phyloP scores from a whole-genome alignment of 1,139 yeast genomes.

The Lodderomyces pseudojiufengensis region DNA sequence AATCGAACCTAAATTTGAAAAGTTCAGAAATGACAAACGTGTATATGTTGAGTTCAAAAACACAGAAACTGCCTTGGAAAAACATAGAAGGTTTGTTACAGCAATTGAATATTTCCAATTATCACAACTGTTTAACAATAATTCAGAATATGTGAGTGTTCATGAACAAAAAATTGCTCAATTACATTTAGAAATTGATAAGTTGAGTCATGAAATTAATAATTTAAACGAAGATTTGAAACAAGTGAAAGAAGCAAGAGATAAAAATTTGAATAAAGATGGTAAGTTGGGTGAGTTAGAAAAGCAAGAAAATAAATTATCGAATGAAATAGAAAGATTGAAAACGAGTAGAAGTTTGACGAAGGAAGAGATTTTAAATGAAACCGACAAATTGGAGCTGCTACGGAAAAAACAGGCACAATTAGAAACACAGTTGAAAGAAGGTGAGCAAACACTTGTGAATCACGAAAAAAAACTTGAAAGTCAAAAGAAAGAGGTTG shows the following conservation, averaged over 20 bases:
- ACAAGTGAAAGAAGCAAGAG: constrained; percentile 51
- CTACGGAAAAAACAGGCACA: constrained; percentile 16
- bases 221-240: constrained; percentile 62
- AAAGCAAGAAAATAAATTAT: constrained; percentile 48
- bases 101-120: constrained; percentile 67
- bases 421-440: constrained; percentile 25
- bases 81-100: constrained; percentile 64
- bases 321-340: constrained; percentile 67
- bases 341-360: constrained; percentile 61
- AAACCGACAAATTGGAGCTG: constrained; percentile 16
- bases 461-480: constrained; percentile 37
- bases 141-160: constrained; percentile 35
- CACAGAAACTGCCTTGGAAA: constrained; percentile 76
- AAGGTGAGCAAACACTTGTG: constrained; percentile 24
- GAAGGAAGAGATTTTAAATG: constrained; percentile 52
- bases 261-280: constrained; percentile 59
- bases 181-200: constrained; percentile 37
- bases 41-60: constrained; percentile 83
- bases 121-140: constrained; percentile 39
- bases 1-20: constrained; percentile 88
- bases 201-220: constrained; percentile 51
- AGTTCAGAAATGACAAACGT: constrained; percentile 76
- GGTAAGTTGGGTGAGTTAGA: constrained; percentile 63
- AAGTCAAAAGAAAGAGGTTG: constrained; percentile 40
- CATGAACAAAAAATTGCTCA: constrained; percentile 34